These are phyloP conservation scores for Jatropha podagrica DNA, from an alignment of 441 rosid species.

Conservation along the genomic window DNA sequence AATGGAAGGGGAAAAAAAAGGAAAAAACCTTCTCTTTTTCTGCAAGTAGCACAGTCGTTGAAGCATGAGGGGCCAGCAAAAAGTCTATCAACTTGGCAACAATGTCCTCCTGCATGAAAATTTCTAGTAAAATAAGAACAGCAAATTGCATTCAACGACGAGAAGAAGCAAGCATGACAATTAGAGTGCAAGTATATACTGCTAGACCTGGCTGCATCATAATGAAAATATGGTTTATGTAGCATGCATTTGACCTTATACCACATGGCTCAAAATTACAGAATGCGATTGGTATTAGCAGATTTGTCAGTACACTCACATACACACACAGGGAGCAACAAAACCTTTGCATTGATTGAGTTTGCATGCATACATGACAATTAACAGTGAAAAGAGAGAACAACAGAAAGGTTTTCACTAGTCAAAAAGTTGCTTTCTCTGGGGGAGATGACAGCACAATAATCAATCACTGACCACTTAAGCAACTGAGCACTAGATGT, in stretches of 20 bases:
- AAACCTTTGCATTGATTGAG: not conserved
- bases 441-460: not conserved
- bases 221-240: not conserved
- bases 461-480: not conserved
- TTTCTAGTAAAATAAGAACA: conserved; percentile 11
- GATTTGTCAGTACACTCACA: not conserved
- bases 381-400: not conserved
- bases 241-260: not conserved
- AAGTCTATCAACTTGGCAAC: conserved; percentile 67
- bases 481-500: not conserved
- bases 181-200: not conserved
- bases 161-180: not conserved
- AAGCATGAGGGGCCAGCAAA: conserved; percentile 77
- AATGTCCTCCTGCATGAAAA: conserved; percentile 71
- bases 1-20: not conserved
- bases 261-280: not conserved
- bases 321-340: not conserved
- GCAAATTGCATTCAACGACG: not conserved
- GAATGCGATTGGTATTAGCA: not conserved
- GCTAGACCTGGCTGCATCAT: not conserved
- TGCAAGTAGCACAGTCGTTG: conserved; percentile 55
- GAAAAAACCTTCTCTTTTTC: conserved; percentile 65
- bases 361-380: not conserved
- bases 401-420: not conserved
- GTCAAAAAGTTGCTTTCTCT: not conserved